phyloP scores from a whole-genome alignment of 768 basidiomycete species.

The Boletus sp. region DNA sequence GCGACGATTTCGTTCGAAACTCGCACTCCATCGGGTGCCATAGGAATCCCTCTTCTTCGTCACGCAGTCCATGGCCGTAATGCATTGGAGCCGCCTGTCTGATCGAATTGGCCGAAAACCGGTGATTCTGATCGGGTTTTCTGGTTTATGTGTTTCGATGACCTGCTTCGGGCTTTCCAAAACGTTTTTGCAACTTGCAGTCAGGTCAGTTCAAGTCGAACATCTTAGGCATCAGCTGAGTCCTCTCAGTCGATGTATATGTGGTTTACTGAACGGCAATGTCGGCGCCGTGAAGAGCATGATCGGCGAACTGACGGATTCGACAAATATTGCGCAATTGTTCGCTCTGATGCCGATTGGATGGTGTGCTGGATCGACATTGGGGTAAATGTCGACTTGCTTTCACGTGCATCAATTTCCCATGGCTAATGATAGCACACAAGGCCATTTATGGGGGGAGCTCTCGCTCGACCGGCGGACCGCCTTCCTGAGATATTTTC shows the following conservation, averaged over 20 bases:
- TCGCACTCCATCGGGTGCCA: background rate
- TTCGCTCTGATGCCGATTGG: slow-evolving; percentile 30
- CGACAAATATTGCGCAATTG: slow-evolving; percentile 28
- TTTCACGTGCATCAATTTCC: background rate
- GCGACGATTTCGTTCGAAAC: background rate
- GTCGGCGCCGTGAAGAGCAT: slow-evolving; percentile 54
- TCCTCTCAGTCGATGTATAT: slow-evolving; percentile 25
- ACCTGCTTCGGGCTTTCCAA: slow-evolving; percentile 67
- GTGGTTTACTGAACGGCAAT: slow-evolving; percentile 36
- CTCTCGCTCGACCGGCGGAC: slow-evolving; percentile 52
- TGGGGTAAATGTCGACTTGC: slow-evolving; percentile 30
- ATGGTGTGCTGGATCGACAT: slow-evolving; percentile 33
- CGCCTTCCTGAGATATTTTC: slow-evolving; percentile 48
- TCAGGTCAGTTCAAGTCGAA: slow-evolving; percentile 29
- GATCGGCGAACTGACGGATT: slow-evolving; percentile 63
- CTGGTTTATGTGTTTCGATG: slow-evolving; percentile 65
- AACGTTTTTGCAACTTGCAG: slow-evolving; percentile 60
- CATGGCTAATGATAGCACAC: background rate
- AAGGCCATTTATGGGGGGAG: slow-evolving; percentile 49
- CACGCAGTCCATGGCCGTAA: slow-evolving; percentile 66
- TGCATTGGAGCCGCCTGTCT: slow-evolving; percentile 72
- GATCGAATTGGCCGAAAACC: slow-evolving; percentile 73
- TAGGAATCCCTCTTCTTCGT: slow-evolving; percentile 78
- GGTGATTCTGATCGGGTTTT: slow-evolving; percentile 62
- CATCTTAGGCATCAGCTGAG: background rate